Conservation (phyloP, 257 asterid genomes). For the Phtheirospermum japonicum region DNA sequence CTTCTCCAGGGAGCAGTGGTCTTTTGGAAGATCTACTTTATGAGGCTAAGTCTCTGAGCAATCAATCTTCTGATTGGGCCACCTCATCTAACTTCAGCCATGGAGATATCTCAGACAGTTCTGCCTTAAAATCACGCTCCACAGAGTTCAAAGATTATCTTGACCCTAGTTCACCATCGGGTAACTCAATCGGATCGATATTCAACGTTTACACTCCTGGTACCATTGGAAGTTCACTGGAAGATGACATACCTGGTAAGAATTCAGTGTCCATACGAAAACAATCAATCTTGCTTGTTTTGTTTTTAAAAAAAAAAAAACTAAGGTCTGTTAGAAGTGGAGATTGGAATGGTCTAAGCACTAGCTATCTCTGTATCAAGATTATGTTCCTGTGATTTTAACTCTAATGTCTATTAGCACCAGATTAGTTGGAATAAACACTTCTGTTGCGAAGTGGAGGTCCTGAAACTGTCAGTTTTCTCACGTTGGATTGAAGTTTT, state of each 20-base stretch:
- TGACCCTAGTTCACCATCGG: slow-evolving; percentile 39
- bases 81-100: slow-evolving; percentile 35
- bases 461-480: not conserved
- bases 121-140: slow-evolving; percentile 37
- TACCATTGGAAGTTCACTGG: slow-evolving; percentile 35
- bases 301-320: not conserved
- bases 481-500: not conserved
- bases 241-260: slow-evolving; percentile 37
- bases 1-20: slow-evolving; percentile 62
- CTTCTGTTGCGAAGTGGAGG: not conserved
- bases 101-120: slow-evolving; percentile 36
- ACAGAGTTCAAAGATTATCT: slow-evolving; percentile 37
- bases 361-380: not conserved
- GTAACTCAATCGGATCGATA: slow-evolving; percentile 37
- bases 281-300: slow-evolving; percentile 6
- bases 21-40: slow-evolving; percentile 61
- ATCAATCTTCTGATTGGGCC: slow-evolving; percentile 39
- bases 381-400: not conserved
- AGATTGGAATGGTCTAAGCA: slow-evolving; percentile 4
- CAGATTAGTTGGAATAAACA: slow-evolving; percentile 10
- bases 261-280: slow-evolving; percentile 7
- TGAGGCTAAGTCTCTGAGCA: slow-evolving; percentile 48
- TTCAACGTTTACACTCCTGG: slow-evolving; percentile 38
- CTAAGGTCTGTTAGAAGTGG: slow-evolving; percentile 1
- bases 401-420: not conserved